Conservation (phyloP, 2,329 filamentous ascomycete species). For the Coniochaeta pulveracea region DNA sequence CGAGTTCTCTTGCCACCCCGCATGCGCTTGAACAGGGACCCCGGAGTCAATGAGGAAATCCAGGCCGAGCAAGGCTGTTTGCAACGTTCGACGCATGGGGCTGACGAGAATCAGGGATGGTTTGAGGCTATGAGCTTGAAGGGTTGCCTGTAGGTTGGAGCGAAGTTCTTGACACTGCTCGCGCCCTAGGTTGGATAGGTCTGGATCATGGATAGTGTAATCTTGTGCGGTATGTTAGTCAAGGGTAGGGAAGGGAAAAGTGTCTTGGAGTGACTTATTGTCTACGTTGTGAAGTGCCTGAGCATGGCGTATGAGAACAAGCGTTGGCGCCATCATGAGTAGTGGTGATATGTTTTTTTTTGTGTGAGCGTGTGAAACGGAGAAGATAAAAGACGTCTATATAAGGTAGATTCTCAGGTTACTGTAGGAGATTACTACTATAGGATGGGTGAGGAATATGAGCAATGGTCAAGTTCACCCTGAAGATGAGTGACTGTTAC, state of each 20-base stretch:
- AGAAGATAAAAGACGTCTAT: too few species aligned
- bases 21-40: slow-evolving; percentile 42
- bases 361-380: too few species aligned
- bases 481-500: too few species aligned
- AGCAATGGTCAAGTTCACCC: too few species aligned
- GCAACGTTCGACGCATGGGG: slow-evolving; percentile 53
- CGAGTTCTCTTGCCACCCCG: slow-evolving; percentile 54
- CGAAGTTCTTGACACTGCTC: slow-evolving; percentile 35
- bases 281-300: slow-evolving; percentile 51
- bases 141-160: slow-evolving; percentile 26
- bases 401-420: too few species aligned
- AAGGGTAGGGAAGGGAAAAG: not conserved
- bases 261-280: slow-evolving; percentile 27
- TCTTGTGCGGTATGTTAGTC: slow-evolving; percentile 26
- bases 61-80: slow-evolving; percentile 48
- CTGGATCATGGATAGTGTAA: slow-evolving; percentile 36
- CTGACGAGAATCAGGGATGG: slow-evolving; percentile 48
- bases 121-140: slow-evolving; percentile 28
- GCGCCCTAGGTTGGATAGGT: slow-evolving; percentile 35
- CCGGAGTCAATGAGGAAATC: slow-evolving; percentile 45
- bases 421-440: too few species aligned
- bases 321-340: slow-evolving; percentile 36
- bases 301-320: slow-evolving; percentile 85
- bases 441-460: too few species aligned
- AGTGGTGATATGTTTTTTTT: too few species aligned